Evolutionary conservation across 768 basidiomycete species (phyloP).

Genomic region (Xerocomellus intermedius): DNA sequence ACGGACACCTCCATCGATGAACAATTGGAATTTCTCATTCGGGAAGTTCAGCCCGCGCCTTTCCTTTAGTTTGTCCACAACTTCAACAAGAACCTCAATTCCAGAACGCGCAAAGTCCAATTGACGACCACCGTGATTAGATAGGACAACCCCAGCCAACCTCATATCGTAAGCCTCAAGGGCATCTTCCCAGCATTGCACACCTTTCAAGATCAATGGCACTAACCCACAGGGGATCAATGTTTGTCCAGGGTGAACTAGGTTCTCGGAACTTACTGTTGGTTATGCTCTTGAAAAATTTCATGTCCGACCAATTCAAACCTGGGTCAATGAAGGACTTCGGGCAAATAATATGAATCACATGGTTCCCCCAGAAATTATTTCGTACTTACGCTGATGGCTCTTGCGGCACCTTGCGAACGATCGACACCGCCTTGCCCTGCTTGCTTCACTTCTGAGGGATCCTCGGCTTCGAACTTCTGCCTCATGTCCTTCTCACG

Average conservation of each 20-base stretch:
- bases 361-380: neutral
- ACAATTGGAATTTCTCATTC: conserved; percentile 78
- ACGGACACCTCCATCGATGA: conserved; percentile 93
- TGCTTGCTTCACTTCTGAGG: conserved; percentile 43
- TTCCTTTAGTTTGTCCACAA: conserved; percentile 67
- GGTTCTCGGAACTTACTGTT: conserved; percentile 41
- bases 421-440: conserved; percentile 60
- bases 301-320: conserved; percentile 68
- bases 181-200: conserved; percentile 89
- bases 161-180: conserved; percentile 78
- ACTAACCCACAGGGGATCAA: conserved; percentile 42
- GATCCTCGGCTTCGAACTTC: conserved; percentile 82
- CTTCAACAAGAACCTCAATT: conserved; percentile 86
- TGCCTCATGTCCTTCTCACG: conserved; percentile 97
- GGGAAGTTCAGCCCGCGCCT: conserved; percentile 70
- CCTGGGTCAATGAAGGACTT: conserved; percentile 95
- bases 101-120: conserved; percentile 84
- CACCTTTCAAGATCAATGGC: conserved; percentile 90
- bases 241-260: neutral
- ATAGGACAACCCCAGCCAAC: conserved; percentile 76
- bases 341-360: neutral
- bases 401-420: conserved; percentile 89
- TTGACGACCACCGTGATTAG: conserved; percentile 82
- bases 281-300: conserved; percentile 76
- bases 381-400: conserved; percentile 70